Conservation (phyloP, 2,329 filamentous ascomycete species). For the Daldinia sp. region DNA sequence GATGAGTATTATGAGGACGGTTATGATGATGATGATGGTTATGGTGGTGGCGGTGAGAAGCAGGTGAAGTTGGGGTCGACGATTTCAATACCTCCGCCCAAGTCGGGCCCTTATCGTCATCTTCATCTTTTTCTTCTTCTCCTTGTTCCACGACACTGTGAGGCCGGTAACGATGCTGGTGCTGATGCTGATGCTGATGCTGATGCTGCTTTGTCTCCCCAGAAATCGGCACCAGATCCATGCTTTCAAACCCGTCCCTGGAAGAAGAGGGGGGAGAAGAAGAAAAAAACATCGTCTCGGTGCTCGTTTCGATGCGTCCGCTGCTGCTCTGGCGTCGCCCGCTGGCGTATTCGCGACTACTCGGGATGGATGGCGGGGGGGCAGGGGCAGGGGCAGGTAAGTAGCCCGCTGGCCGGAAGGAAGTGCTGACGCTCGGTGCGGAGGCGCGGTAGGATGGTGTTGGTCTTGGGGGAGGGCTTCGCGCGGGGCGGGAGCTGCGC, state of each 20-base stretch:
- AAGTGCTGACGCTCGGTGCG: conserved; percentile 30
- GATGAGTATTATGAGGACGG: no score
- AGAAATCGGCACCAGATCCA: background rate
- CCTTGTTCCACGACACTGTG: conserved; percentile 23
- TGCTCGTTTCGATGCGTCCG: background rate
- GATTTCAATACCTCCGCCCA: conserved; percentile 50
- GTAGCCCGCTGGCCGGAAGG: conserved; percentile 18
- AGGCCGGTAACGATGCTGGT: background rate
- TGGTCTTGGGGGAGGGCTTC: conserved; percentile 21
- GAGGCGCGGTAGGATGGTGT: conserved; percentile 26
- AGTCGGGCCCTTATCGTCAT: conserved; percentile 47
- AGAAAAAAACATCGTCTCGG: no score
- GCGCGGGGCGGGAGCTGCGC: conserved; percentile 16
- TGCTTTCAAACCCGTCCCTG: background rate
- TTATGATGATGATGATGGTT: conserved; percentile 14
- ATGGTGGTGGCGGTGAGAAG: conserved; percentile 4
- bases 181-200: conserved; percentile 3
- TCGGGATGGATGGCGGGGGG: no score
- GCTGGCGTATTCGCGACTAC: background rate
- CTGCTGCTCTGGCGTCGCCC: background rate
- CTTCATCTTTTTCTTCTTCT: no score
- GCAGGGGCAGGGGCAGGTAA: background rate
- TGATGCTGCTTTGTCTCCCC: conserved; percentile 22
- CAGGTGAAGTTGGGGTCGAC: background rate
- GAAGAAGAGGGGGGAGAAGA: background rate